Percentiles rank a stretch among this genome's conserved stretches.
Evolutionary conservation across 1,284 basidiomycete genomes (phyloP).

Genomic region (Albatrellus sp.): DNA sequence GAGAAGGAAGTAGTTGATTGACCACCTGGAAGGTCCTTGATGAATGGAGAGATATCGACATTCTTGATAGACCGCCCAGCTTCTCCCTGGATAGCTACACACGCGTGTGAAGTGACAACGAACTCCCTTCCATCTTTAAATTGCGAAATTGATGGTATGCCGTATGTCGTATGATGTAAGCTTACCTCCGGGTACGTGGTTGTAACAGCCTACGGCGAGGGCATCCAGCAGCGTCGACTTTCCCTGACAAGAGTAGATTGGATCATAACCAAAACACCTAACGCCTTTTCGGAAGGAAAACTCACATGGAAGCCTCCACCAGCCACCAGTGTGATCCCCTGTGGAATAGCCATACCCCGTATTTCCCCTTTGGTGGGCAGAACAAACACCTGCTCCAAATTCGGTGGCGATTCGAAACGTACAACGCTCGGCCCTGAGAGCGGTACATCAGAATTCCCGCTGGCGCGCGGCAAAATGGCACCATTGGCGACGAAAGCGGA

Average conservation of each 20-base stretch:
- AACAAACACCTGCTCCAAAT: constrained; percentile 10
- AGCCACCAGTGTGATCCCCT: constrained; percentile 13
- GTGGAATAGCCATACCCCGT: constrained; percentile 12
- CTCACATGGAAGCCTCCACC: constrained; percentile 15
- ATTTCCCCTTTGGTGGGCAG: constrained; percentile 11
- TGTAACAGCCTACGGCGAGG: constrained; percentile 14
- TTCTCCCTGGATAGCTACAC: constrained; percentile 13
- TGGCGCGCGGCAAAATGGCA: constrained; percentile 13
- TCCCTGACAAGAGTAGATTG: constrained; percentile 6
- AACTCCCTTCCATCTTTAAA: constrained; percentile 14
- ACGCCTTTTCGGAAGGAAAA: not conserved
- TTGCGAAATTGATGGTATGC: not conserved
- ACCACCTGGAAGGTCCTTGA: constrained; percentile 11
- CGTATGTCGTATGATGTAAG: not conserved
- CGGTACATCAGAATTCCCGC: constrained; percentile 13
- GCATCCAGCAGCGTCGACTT: constrained; percentile 15
- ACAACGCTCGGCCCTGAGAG: constrained; percentile 8
- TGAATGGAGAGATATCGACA: constrained; percentile 15
- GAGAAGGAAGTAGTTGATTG: constrained; percentile 12
- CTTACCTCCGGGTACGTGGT: constrained; percentile 14
- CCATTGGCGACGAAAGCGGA: constrained; percentile 14
- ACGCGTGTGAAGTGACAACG: constrained; percentile 10
- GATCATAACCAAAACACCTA: not conserved
- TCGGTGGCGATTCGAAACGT: constrained; percentile 10
- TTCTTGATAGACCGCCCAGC: constrained; percentile 14